Evolutionary conservation across 1,284 basidiomycete species (phyloP).

Genomic region (Ceratobasidium sp.): DNA sequence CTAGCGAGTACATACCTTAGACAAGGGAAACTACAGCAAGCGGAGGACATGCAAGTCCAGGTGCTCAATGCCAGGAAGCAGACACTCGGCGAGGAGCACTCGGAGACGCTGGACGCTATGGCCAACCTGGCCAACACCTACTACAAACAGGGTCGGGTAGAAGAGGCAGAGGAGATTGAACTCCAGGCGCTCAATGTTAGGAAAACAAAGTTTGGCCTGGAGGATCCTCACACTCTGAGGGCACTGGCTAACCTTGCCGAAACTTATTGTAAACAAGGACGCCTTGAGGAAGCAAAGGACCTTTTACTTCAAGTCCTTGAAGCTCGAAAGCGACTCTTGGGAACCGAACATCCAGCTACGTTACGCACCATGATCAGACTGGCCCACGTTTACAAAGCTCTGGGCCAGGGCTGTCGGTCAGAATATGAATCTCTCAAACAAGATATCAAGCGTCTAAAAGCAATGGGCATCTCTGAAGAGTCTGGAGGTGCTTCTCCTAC

Average conservation of each 20-base stretch:
- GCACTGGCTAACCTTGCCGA: constrained; percentile 9
- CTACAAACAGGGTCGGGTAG: background rate
- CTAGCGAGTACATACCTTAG: background rate
- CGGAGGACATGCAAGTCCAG: background rate
- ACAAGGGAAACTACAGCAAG: background rate
- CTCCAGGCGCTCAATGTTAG: constrained; percentile 4
- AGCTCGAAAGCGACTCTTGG: background rate
- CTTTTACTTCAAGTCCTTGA: background rate
- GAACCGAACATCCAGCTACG: constrained; percentile 9
- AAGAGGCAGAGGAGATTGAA: background rate
- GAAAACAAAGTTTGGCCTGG: background rate
- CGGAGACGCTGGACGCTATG: background rate
- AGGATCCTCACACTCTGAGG: constrained; percentile 11
- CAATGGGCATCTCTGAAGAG: too few species aligned
- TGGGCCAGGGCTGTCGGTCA: too few species aligned
- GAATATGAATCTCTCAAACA: too few species aligned
- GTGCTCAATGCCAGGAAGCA: background rate
- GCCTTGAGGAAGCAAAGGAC: background rate
- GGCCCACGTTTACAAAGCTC: too few species aligned
- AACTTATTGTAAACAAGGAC: constrained; percentile 1
- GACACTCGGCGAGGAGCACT: too few species aligned
- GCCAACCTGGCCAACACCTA: background rate
- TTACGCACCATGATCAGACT: background rate
- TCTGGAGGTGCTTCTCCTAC: too few species aligned
- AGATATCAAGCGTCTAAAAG: too few species aligned